Base-by-base conservation (phyloP, 139 green algal genomes). In the Chlorella ohadii region DNA sequence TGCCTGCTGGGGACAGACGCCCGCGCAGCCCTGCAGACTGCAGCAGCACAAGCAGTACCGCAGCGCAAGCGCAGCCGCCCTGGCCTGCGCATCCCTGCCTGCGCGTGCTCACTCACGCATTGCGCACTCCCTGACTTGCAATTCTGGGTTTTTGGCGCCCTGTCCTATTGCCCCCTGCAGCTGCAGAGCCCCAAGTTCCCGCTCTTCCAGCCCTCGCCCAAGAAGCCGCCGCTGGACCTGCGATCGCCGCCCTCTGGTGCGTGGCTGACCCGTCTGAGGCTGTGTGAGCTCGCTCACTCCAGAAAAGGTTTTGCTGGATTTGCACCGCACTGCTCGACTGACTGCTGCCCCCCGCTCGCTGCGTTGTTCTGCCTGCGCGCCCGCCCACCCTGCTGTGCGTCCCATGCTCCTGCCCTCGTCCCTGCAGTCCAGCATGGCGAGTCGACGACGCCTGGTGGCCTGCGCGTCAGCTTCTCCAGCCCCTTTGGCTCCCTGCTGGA, bases 401-500 rank as follows among this genome's bases (percentile, higher is more conserved):
- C 27, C 27, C 25, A 41, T 7, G 39, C 38, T 36, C 44, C 23
- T n/a, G n/a, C n/a, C n/a, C n/a, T n/a, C n/a, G n/a, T n/a, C n/a
- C n/a, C 31, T 72, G 73, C 73, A 79, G 76, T 59, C 31, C 19
- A 59, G 51, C 51, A 59, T 22, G 51, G 51, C 15, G 51, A 59
- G 51, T 59, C 51, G 51, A 13, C 51, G 15, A 59, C 76, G 63
- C 13, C 78, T 76, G n/a, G 78, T 16, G 11, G 78, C 56, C 34
- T 84, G 51, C 47, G n/a, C 31, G 25, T 31, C 27, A 7, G 64
- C 51, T 77, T 86, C 28, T 63, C 85, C 36, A 85, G 77, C 78
- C 44, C 65, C 67, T 88, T 88, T 81, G 79, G 77, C n/a, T 59
- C 70, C 4, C 82, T 88, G 44, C 66, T 88, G 39, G 85, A 85